A percentile compares a stretch with the other conserved stretches of the same genome.
Evolutionary conservation across 176 grass and related monocot genomes (phyloP).

Genomic region (Microstegium vimineum): DNA sequence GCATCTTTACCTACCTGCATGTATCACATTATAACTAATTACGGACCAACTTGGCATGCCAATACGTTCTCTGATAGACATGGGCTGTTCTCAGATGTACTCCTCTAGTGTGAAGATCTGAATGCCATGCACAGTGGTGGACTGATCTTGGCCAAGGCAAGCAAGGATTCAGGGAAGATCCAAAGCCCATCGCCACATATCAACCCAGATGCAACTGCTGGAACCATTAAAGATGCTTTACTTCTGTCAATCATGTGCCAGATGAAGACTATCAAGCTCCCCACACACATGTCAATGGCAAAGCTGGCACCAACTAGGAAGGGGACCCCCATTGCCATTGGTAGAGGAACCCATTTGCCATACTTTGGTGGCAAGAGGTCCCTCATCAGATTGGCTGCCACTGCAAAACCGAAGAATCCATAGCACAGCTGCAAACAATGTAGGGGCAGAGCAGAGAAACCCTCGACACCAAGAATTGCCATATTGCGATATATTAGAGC

Average conservation of each 20-base stretch:
- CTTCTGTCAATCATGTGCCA: constrained; percentile 69
- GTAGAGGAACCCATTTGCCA: constrained; percentile 69
- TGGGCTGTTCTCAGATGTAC: not conserved
- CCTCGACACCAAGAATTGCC: constrained; percentile 91
- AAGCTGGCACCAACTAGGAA: constrained; percentile 90
- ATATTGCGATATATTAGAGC: constrained; percentile 96
- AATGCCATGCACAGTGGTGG: constrained; percentile 97
- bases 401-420: constrained; percentile 87
- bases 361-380: constrained; percentile 68
- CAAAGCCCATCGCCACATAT: constrained; percentile 95
- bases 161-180: constrained; percentile 90
- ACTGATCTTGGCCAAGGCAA: constrained; percentile 76
- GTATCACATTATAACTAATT: not conserved
- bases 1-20: not conserved
- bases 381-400: constrained; percentile 56
- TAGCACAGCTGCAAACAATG: constrained; percentile 94
- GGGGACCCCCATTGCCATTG: constrained; percentile 93
- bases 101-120: constrained; percentile 49
- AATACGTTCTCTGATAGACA: not conserved
- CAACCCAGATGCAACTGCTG: constrained; percentile 90
- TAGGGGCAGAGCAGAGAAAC: constrained; percentile 81
- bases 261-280: constrained; percentile 68
- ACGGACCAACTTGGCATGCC: not conserved
- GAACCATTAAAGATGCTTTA: constrained; percentile 69
- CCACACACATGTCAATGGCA: constrained; percentile 87